These are phyloP conservation scores for Incumbomyces delicatus DNA, from an alignment of 2,329 filamentous ascomycete genomes.

Conservation along the genomic window DNA sequence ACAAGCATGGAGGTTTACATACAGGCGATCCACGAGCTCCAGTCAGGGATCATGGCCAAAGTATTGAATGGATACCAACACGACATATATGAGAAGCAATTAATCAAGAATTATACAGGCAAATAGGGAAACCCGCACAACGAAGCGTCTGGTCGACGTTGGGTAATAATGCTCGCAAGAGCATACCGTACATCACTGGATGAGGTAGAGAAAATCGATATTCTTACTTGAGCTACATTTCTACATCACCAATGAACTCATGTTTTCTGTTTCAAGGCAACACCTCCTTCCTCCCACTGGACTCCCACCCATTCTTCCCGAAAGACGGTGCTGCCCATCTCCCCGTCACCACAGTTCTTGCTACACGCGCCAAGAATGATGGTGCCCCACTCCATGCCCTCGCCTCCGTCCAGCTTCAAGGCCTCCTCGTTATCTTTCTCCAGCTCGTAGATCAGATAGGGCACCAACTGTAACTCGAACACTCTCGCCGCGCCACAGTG, in stretches of 20 bases:
- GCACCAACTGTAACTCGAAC: slow-evolving; percentile 88
- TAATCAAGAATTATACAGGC: neutral
- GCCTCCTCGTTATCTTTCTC: slow-evolving; percentile 54
- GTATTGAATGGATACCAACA: neutral
- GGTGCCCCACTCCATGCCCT: slow-evolving; percentile 96
- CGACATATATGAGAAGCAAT: neutral
- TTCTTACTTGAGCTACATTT: too few species aligned
- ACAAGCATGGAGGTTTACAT: too few species aligned
- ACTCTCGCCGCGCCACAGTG: slow-evolving; percentile 66
- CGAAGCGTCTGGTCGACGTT: too few species aligned
- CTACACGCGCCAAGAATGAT: slow-evolving; percentile 78
- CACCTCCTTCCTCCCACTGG: slow-evolving; percentile 73
- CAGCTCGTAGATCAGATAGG: slow-evolving; percentile 79
- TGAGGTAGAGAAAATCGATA: too few species aligned
- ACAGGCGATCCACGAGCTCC: too few species aligned
- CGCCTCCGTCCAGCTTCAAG: slow-evolving; percentile 48
- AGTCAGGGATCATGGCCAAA: neutral
- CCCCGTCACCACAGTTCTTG: slow-evolving; percentile 61
- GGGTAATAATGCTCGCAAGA: neutral
- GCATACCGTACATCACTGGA: too few species aligned
- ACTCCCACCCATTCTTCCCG: slow-evolving; percentile 95
- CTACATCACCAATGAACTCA: neutral
- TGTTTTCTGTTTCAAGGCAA: slow-evolving; percentile 16
- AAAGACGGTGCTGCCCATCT: slow-evolving; percentile 62
- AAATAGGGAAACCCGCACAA: too few species aligned